Evolutionary conservation across 2,329 filamentous ascomycete species (phyloP).

Genomic region (Stachybotrys echinatus): DNA sequence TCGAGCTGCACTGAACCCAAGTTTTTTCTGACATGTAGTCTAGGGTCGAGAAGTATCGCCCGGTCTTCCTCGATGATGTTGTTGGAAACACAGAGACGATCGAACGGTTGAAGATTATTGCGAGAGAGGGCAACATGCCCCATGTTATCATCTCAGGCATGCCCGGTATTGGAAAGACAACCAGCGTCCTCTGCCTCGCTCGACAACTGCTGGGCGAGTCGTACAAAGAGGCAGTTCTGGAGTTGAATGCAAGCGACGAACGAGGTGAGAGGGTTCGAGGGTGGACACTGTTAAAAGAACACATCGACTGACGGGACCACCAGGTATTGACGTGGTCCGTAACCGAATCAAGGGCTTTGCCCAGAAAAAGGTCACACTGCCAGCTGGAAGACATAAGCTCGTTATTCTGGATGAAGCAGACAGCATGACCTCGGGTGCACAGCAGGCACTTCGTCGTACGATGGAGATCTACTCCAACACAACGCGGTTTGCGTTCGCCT

Average conservation of each 20-base stretch:
- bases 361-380: conserved; percentile 96
- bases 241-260: conserved; percentile 95
- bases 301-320: not conserved
- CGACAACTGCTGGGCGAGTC: conserved; percentile 85
- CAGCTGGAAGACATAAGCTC: conserved; percentile 85
- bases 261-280: conserved; percentile 53
- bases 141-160: conserved; percentile 99
- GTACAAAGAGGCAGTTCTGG: conserved; percentile 95
- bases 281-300: not conserved
- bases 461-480: conserved; percentile 99
- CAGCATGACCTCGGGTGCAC: conserved; percentile 94
- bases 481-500: conserved; percentile 94
- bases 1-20: not conserved
- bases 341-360: conserved; percentile 98
- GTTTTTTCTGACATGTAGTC: conserved; percentile 3
- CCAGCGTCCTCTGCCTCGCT: conserved; percentile 87
- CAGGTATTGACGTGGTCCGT: conserved; percentile 91
- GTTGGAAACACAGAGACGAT: conserved; percentile 98
- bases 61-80: conserved; percentile 90
- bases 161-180: conserved; percentile 98
- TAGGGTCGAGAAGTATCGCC: conserved; percentile 99
- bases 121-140: conserved; percentile 98
- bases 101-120: conserved; percentile 95
- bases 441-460: conserved; percentile 88
- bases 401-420: conserved; percentile 98